Evolutionary conservation across 805 yeast species (phyloP).

Genomic region (Phaffomyces antillensis): DNA sequence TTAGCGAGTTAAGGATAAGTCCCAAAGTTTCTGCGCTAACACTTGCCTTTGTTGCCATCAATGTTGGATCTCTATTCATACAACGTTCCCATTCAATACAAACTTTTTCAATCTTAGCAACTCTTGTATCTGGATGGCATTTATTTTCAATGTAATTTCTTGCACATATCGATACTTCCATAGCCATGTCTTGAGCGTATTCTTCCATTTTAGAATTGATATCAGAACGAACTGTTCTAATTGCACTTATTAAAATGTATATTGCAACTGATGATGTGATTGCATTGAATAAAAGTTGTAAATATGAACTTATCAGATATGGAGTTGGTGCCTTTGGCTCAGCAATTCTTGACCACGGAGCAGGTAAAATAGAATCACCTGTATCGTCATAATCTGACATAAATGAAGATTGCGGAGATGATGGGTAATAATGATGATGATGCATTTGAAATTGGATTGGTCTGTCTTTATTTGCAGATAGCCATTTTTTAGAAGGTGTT

Average conservation of each 20-base stretch:
- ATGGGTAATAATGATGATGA: conserved; percentile 35
- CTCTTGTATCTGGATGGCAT: conserved; percentile 48
- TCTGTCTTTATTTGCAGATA: not conserved
- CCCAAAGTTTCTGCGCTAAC: conserved; percentile 61
- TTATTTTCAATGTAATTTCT: conserved; percentile 45
- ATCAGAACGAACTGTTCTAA: conserved; percentile 47
- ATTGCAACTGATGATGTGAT: conserved; percentile 38
- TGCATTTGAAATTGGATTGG: conserved; percentile 30
- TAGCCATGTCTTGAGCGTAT: conserved; percentile 35
- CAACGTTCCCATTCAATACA: conserved; percentile 63
- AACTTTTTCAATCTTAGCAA: conserved; percentile 49
- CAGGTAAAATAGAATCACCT: conserved; percentile 34
- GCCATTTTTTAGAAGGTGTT: not conserved
- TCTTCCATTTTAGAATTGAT: conserved; percentile 43
- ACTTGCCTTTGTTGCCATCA: conserved; percentile 42
- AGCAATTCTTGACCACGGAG: conserved; percentile 51
- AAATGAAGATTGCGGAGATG: conserved; percentile 8
- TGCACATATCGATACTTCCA: conserved; percentile 50
- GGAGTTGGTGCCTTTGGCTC: conserved; percentile 46
- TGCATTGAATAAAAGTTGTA: conserved; percentile 49
- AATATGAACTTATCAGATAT: conserved; percentile 52
- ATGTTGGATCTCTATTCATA: conserved; percentile 46
- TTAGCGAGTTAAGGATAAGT: conserved; percentile 48
- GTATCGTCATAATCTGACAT: not conserved
- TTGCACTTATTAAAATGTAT: conserved; percentile 35